A percentile compares a stretch with the other conserved stretches of the same genome.
Evolutionary conservation across 2,329 filamentous ascomycete species (phyloP).

Genomic region (Dryadomyces sulphureus): DNA sequence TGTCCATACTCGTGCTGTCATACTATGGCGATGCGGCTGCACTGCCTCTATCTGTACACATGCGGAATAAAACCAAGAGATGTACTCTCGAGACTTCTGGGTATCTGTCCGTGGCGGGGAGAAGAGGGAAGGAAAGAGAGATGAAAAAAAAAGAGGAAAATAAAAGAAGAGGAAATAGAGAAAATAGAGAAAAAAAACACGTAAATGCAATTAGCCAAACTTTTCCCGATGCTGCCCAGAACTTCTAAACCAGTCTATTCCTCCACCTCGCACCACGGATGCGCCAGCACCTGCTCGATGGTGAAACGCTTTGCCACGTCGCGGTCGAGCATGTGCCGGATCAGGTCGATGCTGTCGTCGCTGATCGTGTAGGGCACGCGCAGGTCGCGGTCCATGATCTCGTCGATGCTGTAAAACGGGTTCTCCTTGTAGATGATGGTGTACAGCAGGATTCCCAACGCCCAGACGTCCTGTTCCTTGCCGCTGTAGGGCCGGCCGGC

Average conservation of each 20-base stretch:
- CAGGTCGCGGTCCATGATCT: slow-evolving; percentile 95
- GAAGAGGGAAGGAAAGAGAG: not conserved
- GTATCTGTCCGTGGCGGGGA: slow-evolving; percentile 2
- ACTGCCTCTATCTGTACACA: not conserved
- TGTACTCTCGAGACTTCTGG: not conserved
- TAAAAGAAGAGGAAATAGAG: not conserved
- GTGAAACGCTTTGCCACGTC: slow-evolving; percentile 69
- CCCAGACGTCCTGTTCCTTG: slow-evolving; percentile 98
- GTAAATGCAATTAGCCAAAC: not conserved
- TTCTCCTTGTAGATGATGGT: slow-evolving; percentile 99
- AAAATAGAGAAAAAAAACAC: not conserved
- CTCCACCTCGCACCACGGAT: slow-evolving; percentile 53
- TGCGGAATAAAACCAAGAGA: not conserved
- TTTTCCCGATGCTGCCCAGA: not conserved
- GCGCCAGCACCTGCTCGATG: slow-evolving; percentile 78
- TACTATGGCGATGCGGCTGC: not conserved
- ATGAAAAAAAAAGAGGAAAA: not conserved
- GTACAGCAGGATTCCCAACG: slow-evolving; percentile 88
- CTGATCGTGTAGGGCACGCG: slow-evolving; percentile 79
- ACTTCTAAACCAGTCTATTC: not conserved
- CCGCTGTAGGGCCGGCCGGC: slow-evolving; percentile 84
- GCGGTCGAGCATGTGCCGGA: slow-evolving; percentile 82
- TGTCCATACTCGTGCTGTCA: no score
- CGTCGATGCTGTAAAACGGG: slow-evolving; percentile 95
- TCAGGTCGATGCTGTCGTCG: slow-evolving; percentile 83